Percentiles rank a stretch among this genome's conserved stretches.
phyloP scores from a whole-genome alignment of 768 basidiomycete species.

The Suillus weaverae region DNA sequence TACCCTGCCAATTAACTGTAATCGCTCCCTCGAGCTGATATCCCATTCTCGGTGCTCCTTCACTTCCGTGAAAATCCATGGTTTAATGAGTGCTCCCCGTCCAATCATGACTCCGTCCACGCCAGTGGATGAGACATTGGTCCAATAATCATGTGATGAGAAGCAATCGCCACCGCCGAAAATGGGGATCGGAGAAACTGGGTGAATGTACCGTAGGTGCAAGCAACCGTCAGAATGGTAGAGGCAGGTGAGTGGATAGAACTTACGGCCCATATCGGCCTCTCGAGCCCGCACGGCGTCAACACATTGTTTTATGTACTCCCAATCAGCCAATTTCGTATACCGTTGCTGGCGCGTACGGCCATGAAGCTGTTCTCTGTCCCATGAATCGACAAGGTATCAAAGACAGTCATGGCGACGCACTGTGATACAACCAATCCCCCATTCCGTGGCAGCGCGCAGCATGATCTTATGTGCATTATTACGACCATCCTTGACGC shows the following conservation, averaged over 20 bases:
- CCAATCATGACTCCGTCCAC: slow-evolving; percentile 97
- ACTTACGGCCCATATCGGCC: slow-evolving; percentile 69
- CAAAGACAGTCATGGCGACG: slow-evolving; percentile 10
- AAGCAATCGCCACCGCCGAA: slow-evolving; percentile 97
- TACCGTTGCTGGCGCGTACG: slow-evolving; percentile 95
- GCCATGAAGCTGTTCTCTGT: slow-evolving; percentile 76
- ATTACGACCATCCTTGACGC: slow-evolving; percentile 86
- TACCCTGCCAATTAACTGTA: slow-evolving; percentile 78
- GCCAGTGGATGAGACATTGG: slow-evolving; percentile 70
- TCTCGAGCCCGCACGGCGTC: slow-evolving; percentile 72
- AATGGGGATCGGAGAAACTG: slow-evolving; percentile 86
- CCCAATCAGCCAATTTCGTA: slow-evolving; percentile 90
- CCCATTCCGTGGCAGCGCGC: slow-evolving; percentile 57
- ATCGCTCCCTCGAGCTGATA: slow-evolving; percentile 79
- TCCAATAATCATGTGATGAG: slow-evolving; percentile 82
- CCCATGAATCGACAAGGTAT: slow-evolving; percentile 7
- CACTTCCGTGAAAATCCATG: slow-evolving; percentile 95
- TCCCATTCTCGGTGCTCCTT: slow-evolving; percentile 94
- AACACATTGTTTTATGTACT: slow-evolving; percentile 87
- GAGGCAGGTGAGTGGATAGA: background rate
- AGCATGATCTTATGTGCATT: slow-evolving; percentile 91
- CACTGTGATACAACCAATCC: slow-evolving; percentile 46
- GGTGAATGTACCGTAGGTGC: background rate
- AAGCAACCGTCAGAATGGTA: background rate
- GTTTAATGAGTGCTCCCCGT: slow-evolving; percentile 93